Evolutionary conservation across 2,329 filamentous ascomycete genomes (phyloP).

Genomic region (Rutstroemia sydowiana): DNA sequence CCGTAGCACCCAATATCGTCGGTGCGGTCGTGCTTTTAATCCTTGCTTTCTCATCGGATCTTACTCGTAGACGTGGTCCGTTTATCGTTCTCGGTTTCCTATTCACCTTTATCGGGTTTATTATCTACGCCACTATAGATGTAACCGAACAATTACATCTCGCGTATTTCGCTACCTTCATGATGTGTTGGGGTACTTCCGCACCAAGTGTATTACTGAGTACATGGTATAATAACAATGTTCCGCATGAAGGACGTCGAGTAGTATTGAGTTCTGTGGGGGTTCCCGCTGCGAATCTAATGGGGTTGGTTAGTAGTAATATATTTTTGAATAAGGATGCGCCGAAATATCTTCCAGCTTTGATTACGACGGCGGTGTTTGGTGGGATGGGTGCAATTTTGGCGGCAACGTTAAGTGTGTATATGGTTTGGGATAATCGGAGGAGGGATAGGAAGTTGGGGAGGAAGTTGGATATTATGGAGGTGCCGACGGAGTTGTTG

Average conservation of each 20-base stretch:
- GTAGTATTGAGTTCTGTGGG: constrained; percentile 55
- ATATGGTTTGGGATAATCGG: constrained; percentile 50
- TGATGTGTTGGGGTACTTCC: constrained; percentile 50
- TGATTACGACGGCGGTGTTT: constrained; percentile 59
- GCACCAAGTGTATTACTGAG: constrained; percentile 27
- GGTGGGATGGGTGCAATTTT: constrained; percentile 52
- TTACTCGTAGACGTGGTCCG: constrained; percentile 38
- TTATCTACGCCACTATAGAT: constrained; percentile 66
- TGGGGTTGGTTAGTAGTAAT: constrained; percentile 62
- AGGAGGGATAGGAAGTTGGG: constrained; percentile 23
- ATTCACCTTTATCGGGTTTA: constrained; percentile 69
- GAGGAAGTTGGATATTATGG: constrained; percentile 29
- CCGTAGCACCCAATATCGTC: constrained; percentile 70
- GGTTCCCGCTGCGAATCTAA: constrained; percentile 56
- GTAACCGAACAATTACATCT: constrained; percentile 43
- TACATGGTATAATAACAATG: constrained; percentile 54
- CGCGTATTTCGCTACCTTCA: constrained; percentile 60
- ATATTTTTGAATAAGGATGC: constrained; percentile 59
- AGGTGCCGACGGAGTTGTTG: constrained; percentile 49
- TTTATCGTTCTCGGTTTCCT: constrained; percentile 69
- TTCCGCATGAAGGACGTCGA: constrained; percentile 54
- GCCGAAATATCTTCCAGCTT: constrained; percentile 58
- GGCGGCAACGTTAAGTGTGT: constrained; percentile 47
- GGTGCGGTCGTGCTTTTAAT: constrained; percentile 67
- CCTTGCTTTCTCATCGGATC: constrained; percentile 65